phyloP scores from a whole-genome alignment of 2,329 filamentous ascomycete species.

The Ophiostoma piceae region DNA sequence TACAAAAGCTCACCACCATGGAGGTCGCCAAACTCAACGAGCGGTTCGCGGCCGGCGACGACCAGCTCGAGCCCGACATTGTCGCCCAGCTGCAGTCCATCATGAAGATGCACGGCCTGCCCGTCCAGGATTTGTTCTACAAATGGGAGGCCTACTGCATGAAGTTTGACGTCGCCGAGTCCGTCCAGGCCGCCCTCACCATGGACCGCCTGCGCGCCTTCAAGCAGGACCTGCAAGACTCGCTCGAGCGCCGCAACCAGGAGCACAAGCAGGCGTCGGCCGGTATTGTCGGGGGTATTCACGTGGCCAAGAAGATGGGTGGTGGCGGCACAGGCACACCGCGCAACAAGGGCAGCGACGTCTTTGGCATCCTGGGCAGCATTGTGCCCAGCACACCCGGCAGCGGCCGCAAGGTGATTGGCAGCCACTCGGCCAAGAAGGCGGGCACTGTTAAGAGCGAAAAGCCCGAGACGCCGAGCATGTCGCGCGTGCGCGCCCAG shows the following conservation, averaged over 20 bases:
- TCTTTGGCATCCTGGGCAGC: slow-evolving; percentile 64
- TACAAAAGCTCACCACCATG: slow-evolving; percentile 31
- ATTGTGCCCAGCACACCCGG: slow-evolving; percentile 52
- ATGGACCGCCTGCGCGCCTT: slow-evolving; percentile 69
- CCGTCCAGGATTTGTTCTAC: slow-evolving; percentile 84
- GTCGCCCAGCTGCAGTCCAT: slow-evolving; percentile 78
- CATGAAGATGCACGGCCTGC: slow-evolving; percentile 73
- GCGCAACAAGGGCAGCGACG: slow-evolving; percentile 55
- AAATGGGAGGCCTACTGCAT: slow-evolving; percentile 99
- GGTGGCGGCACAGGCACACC: slow-evolving; percentile 42
- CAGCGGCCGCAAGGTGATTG: slow-evolving; percentile 27
- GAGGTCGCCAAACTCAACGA: slow-evolving; percentile 43
- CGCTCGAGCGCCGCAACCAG: slow-evolving; percentile 51
- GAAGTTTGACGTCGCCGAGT: slow-evolving; percentile 55
- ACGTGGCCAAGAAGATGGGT: slow-evolving; percentile 16
- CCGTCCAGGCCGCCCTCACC: slow-evolving; percentile 55
- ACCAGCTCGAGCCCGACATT: slow-evolving; percentile 69
- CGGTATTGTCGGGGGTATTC: not conserved
- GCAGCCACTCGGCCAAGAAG: slow-evolving; percentile 10
- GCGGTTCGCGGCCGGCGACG: slow-evolving; percentile 50
- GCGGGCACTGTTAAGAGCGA: slow-evolving; percentile 34
- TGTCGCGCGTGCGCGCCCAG: slow-evolving; percentile 36
- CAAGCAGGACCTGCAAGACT: slow-evolving; percentile 81
- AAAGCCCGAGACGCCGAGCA: slow-evolving; percentile 42
- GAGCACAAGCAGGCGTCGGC: slow-evolving; percentile 7